phyloP scores from a whole-genome alignment of 176 grass and related monocot species.

The Oryza brachyantha region DNA sequence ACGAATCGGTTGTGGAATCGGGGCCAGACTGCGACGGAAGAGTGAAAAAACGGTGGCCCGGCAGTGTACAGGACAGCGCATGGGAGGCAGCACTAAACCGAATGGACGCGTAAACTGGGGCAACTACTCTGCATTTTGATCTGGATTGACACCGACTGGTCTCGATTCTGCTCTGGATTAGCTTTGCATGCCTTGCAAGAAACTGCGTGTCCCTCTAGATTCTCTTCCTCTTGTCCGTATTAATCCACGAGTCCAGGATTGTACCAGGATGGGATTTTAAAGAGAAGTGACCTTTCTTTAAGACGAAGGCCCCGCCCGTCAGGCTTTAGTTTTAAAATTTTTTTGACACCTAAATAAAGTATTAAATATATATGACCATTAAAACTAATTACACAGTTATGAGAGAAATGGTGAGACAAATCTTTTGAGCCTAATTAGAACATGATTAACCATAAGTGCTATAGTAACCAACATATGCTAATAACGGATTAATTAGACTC shows the following conservation, averaged over 20 bases:
- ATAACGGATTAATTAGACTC: no score
- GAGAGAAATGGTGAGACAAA: no score
- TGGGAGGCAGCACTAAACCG: neutral
- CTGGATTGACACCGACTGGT: neutral
- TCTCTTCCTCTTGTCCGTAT: neutral
- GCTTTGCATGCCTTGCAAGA: conserved; percentile 1
- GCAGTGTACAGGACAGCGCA: neutral
- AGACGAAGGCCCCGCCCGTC: no score
- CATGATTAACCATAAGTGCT: no score
- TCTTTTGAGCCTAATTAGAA: no score
- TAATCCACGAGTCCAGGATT: no score
- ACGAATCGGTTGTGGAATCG: neutral
- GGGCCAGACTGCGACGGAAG: neutral
- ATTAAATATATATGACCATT: no score
- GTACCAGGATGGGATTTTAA: neutral
- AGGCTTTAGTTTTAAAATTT: no score
- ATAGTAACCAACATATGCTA: no score
- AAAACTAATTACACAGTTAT: no score
- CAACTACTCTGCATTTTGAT: neutral
- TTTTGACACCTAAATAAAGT: no score
- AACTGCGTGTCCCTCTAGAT: neutral
- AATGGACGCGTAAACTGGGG: neutral
- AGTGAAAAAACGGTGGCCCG: neutral
- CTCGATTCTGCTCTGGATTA: neutral
- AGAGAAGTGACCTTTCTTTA: neutral